phyloP scores from a whole-genome alignment of 225 moss, liverwort and hornwort genomes.

The Rhytidiadelphus loreus region DNA sequence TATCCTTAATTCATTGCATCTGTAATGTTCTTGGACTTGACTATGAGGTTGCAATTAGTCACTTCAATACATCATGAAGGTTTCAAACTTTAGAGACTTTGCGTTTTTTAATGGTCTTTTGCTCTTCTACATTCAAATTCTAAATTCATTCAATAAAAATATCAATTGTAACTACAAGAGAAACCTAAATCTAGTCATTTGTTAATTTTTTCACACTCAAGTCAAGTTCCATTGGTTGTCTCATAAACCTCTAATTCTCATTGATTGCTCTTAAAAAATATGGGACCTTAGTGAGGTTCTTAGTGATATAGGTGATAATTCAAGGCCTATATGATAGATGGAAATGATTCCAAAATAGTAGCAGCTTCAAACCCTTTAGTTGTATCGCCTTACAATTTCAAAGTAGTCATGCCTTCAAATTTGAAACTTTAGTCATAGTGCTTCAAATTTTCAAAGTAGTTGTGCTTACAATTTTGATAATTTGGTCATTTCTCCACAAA shows the following conservation, averaged over 20 bases:
- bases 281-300: fast-evolving
- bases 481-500: not conserved
- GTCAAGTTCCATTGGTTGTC: not conserved
- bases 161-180: not conserved
- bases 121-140: not conserved
- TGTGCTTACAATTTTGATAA: not conserved
- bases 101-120: too few relatives aligned
- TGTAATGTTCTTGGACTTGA: too few relatives aligned
- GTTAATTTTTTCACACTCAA: fast-evolving
- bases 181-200: fast-evolving
- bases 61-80: not conserved
- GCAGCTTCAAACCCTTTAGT: not conserved
- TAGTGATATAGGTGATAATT: not conserved
- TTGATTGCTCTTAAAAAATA: not conserved
- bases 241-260: not conserved
- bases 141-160: not conserved
- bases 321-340: not conserved
- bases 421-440: not conserved
- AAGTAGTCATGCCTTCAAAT: not conserved
- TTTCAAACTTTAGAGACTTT: not conserved
- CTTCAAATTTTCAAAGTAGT: not conserved
- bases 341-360: not conserved
- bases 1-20: not conserved
- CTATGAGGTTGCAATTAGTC: fast-evolving
- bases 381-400: not conserved